Percentiles rank a stretch among this genome's conserved stretches.
phyloP scores from a whole-genome alignment of 306 rosid genomes.

The Mimosa pudica region DNA sequence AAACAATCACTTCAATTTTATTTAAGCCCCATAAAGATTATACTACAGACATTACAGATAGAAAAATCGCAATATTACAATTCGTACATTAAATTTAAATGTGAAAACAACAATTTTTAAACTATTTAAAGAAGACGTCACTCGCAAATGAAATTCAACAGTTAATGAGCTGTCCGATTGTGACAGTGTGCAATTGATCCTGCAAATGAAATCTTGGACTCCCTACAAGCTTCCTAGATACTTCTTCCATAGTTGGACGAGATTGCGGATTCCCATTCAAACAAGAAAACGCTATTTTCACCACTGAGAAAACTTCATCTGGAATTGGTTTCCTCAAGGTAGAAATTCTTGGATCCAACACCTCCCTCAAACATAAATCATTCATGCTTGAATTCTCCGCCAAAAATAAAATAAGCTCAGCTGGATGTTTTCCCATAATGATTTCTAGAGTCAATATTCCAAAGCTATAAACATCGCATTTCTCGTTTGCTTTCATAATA shows the following conservation, averaged over 20 bases:
- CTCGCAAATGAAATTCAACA: not conserved
- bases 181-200: not conserved
- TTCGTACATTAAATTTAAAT: not conserved
- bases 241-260: not conserved
- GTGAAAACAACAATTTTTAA: not conserved
- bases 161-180: not conserved
- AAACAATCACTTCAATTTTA: not conserved
- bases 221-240: not conserved
- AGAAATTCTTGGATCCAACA: slow-evolving; percentile 25
- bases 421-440: not conserved
- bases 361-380: not conserved
- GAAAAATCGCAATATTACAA: not conserved
- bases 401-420: not conserved
- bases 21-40: not conserved
- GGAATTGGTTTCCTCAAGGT: not conserved
- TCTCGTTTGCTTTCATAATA: not conserved
- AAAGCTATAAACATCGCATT: not conserved
- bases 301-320: not conserved
- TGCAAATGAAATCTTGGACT: not conserved
- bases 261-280: not conserved
- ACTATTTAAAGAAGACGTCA: not conserved
- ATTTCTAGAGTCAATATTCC: not conserved
- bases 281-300: not conserved
- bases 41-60: not conserved
- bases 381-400: not conserved